Evolutionary conservation across 2,329 filamentous ascomycete genomes (phyloP), one percentile per base, ranked within the genome.

Genomic region (Phoma sp.): DNA sequence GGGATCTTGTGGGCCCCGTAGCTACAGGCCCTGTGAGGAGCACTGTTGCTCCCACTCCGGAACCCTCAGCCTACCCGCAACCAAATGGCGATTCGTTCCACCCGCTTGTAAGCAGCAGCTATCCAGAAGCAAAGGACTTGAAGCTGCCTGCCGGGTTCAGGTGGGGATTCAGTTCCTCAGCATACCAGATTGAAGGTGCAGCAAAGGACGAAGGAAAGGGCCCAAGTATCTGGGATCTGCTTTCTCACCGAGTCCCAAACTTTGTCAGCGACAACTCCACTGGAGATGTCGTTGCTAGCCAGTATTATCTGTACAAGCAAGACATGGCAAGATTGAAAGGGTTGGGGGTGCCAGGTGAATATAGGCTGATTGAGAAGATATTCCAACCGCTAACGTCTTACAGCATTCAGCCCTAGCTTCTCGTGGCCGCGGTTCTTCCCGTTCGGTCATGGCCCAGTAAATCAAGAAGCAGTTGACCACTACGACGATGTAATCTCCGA

Each of bases 1-100:
- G 78, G 78, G 73, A 78, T 47, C 74, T 78, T 43, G 73, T 80
- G 20, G 78, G 78, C 0, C 75, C 76, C 11, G 68, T 80, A 20
- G 67, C 71, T 21, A 72, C 73, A 6, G 77, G 77, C 2, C 73
- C 76, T 1, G 69, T 80, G 20, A 79, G 76, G 15, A 74, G 71
- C 2, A 79, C 77, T 1, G 75, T 77, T 2, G 55, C 64, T 6
- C 76, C 77, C n/a, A 79, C 77, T 1, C 72, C 78, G 17, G 77
- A 80, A 56, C 73, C 77, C 7, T 71, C 72, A 2, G 57, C 67
- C 5, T 79, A 76, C 54, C 63, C 74, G 11, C 69, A 72, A 32
- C 77, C 77, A 7, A 71, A 72, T 30, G 63, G 48, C 11, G 69
- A 67, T 11, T 61, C 55, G 23, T 75, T 80, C 42, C 80, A 81